phyloP scores from a whole-genome alignment of 1,284 basidiomycete genomes.

The Tylopilus sp. region DNA sequence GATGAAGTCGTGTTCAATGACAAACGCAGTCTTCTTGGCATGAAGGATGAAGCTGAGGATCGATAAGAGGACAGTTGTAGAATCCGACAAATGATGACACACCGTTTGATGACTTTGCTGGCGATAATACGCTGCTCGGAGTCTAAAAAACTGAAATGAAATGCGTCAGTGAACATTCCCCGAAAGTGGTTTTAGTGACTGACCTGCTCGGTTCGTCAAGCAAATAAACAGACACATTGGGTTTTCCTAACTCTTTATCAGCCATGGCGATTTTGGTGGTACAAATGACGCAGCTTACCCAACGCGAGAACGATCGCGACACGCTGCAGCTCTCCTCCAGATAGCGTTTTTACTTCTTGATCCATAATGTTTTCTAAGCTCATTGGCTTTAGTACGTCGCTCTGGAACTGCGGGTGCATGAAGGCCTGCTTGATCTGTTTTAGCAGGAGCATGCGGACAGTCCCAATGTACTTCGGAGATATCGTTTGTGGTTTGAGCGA shows the following conservation, averaged over 20 bases:
- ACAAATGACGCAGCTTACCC: slow-evolving; percentile 39
- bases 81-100: slow-evolving; percentile 16
- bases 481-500: slow-evolving; percentile 96
- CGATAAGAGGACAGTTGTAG: slow-evolving; percentile 4
- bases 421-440: slow-evolving; percentile 92
- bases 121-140: slow-evolving; percentile 98
- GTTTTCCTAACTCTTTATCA: slow-evolving; percentile 49
- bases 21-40: slow-evolving; percentile 92
- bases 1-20: slow-evolving; percentile 98
- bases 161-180: slow-evolving; percentile 8
- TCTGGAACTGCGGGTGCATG: slow-evolving; percentile 97
- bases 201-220: slow-evolving; percentile 80
- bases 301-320: slow-evolving; percentile 91
- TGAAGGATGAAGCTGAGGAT: slow-evolving; percentile 80
- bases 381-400: slow-evolving; percentile 96
- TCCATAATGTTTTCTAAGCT: slow-evolving; percentile 88
- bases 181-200: slow-evolving; percentile 7
- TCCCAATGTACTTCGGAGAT: slow-evolving; percentile 91
- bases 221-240: slow-evolving; percentile 79
- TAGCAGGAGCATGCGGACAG: slow-evolving; percentile 85
- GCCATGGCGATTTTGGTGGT: not conserved
- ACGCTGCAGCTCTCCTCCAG: slow-evolving; percentile 93
- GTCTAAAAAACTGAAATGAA: slow-evolving; percentile 72
- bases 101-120: slow-evolving; percentile 94
- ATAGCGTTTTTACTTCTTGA: slow-evolving; percentile 93